These are phyloP conservation scores for Aspergillus hancockii DNA, from an alignment of 495 filamentous ascomycete genomes.

Conservation along the genomic window DNA sequence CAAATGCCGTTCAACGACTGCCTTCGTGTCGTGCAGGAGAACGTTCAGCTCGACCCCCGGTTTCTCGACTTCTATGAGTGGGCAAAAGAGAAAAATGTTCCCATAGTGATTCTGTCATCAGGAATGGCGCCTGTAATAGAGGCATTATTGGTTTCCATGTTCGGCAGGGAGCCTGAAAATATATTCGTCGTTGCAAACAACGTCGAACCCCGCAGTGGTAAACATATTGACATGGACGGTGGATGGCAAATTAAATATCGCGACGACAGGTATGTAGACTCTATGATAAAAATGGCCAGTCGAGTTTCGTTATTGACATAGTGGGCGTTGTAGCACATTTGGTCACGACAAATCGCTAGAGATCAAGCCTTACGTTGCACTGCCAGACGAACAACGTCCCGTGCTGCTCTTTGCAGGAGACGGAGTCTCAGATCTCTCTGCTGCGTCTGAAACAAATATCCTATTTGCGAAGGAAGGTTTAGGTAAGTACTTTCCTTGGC, in stretches of 20 bases:
- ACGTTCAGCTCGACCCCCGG: conserved; percentile 73
- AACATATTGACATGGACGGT: conserved; percentile 63
- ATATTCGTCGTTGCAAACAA: conserved; percentile 79
- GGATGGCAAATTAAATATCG: conserved; percentile 79
- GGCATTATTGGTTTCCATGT: conserved; percentile 65
- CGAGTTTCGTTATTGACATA: not conserved
- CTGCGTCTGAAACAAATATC: conserved; percentile 75
- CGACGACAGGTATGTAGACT: conserved; percentile 61
- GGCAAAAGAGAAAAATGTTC: conserved; percentile 68
- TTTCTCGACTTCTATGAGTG: conserved; percentile 77
- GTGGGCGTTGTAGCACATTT: conserved; percentile 51
- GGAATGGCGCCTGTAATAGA: conserved; percentile 85
- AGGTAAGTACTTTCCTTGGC: conserved; percentile 50
- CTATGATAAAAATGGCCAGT: not conserved
- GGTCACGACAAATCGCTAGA: conserved; percentile 83
- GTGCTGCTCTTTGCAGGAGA: conserved; percentile 79
- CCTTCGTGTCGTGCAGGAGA: conserved; percentile 65
- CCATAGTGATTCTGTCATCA: conserved; percentile 76
- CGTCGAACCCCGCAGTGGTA: conserved; percentile 56
- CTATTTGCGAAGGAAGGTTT: conserved; percentile 80
- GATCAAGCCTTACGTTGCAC: conserved; percentile 69
- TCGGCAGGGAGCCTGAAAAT: conserved; percentile 61
- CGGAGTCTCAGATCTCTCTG: conserved; percentile 76
- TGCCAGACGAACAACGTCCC: conserved; percentile 61
- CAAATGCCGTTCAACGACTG: conserved; percentile 68